Conservation (phyloP, 1,284 basidiomycete genomes). For the Paramarasmius palmivorus region DNA sequence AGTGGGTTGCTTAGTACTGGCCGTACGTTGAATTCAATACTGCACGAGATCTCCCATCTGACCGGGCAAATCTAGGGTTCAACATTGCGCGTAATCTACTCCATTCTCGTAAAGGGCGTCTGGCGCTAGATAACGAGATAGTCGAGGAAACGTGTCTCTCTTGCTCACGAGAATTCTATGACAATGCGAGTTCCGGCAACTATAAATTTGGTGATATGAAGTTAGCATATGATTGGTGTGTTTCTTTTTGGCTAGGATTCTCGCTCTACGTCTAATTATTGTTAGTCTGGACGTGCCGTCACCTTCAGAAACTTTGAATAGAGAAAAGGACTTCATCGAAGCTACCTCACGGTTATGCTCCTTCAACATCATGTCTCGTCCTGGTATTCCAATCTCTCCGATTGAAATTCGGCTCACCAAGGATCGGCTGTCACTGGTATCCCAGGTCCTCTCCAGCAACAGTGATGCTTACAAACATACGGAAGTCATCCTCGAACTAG, state of each 20-base stretch:
- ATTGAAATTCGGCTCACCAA: constrained; percentile 89
- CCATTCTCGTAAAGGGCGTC: constrained; percentile 48
- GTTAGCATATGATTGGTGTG: constrained; percentile 90
- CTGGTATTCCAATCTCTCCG: constrained; percentile 79
- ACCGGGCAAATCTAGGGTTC: constrained; percentile 61
- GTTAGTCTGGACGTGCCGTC: constrained; percentile 74
- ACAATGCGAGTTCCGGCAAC: constrained; percentile 90
- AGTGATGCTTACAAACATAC: constrained; percentile 86
- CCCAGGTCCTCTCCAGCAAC: constrained; percentile 79
- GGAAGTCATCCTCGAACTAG: constrained; percentile 86
- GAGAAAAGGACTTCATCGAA: constrained; percentile 91
- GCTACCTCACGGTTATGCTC: constrained; percentile 87
- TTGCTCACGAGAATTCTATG: constrained; percentile 87
- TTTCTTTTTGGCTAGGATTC: constrained; percentile 8
- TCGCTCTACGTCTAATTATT: constrained; percentile 2
- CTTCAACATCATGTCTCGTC: constrained; percentile 75
- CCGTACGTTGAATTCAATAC: constrained; percentile 74
- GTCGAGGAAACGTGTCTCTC: constrained; percentile 81
- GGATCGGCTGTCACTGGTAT: constrained; percentile 81
- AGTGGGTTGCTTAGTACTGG: constrained; percentile 82
- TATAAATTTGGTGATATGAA: constrained; percentile 94
- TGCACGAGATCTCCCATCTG: too few relatives aligned
- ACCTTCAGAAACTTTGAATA: constrained; percentile 58
- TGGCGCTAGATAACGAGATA: constrained; percentile 48
- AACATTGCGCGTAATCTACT: constrained; percentile 73